phyloP scores from a whole-genome alignment of 768 basidiomycete genomes.

The Steccherinum ochraceum region DNA sequence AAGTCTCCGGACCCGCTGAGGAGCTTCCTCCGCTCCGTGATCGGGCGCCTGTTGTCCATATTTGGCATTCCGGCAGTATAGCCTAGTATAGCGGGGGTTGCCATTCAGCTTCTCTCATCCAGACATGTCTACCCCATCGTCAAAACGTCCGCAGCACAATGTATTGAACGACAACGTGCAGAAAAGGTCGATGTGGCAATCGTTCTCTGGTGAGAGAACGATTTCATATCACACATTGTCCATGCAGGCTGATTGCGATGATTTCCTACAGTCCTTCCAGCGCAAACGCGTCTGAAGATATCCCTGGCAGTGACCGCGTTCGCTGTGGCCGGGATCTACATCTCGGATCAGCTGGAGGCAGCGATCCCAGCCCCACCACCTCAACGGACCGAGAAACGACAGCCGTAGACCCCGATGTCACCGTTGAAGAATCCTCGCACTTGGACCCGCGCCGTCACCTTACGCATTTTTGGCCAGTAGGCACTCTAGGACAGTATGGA shows the following conservation, averaged over 20 bases:
- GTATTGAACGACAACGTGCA: constrained; percentile 3
- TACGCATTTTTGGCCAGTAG: too few relatives aligned
- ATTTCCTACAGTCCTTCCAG: constrained; percentile 21
- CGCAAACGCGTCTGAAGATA: constrained; percentile 25
- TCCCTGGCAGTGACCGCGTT: constrained; percentile 26
- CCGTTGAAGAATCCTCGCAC: too few relatives aligned
- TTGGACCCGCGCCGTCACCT: too few relatives aligned
- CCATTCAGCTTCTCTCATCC: neutral
- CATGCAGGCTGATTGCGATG: neutral
- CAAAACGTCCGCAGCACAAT: neutral
- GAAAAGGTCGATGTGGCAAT: constrained; percentile 33
- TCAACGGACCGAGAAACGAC: constrained; percentile 1
- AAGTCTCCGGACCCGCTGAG: too few relatives aligned
- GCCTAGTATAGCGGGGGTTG: neutral
- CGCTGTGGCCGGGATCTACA: constrained; percentile 22
- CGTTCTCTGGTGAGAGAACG: constrained; percentile 33
- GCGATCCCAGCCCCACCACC: constrained; percentile 14
- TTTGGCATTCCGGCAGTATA: neutral
- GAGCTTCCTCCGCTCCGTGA: neutral
- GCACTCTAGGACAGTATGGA: too few relatives aligned
- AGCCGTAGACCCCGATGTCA: too few relatives aligned
- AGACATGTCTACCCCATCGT: neutral
- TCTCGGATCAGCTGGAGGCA: constrained; percentile 26
- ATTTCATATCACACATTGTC: neutral
- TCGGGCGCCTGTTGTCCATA: neutral